Evolutionary conservation across 139 green algal species (phyloP), one percentile per base, ranked within the genome.

Genomic region (Yamagishiella unicocca): DNA sequence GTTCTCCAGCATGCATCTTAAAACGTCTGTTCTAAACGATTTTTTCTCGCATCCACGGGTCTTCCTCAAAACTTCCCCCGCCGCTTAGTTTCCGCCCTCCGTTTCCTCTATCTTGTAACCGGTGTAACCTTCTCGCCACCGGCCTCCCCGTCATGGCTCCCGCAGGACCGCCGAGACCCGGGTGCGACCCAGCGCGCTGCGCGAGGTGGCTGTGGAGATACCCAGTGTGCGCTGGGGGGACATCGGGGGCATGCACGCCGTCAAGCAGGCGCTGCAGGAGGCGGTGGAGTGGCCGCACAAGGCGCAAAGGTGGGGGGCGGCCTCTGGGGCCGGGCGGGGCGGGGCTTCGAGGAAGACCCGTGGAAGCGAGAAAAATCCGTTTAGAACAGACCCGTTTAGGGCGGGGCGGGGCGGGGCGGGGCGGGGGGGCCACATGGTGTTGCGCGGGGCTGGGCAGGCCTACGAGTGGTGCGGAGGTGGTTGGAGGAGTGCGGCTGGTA

Each of bases 211-310:
- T 2, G 83, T 96, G 22, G 93, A 96, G 55, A 78, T 95, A n/a
- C 93, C 93, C 0, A 45, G 88, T 35, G 90, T 94, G 55, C 38
- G 61, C 27, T 89, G 84, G 72, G 29, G 10, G 55, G 74, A 89
- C 75, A 92, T 98, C 29, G 96, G 96, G 3, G 96, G 96, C 22
- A 83, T 97, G 27, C 68, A 90, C 10, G 87, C 86, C 0, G 90
- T 97, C 35, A 98, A 98, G 88, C 83, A 91, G 71, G 90, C 90
- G 45, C 87, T 98, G 37, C 67, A 25, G 85, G 95, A 98, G 83
- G 94, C 93, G 27, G 92, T 97, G 40, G 93, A 92, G 50, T 95
- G 93, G 93, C 93, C 93, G 46, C 84, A 89, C 42, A 46, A 46
- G n/a, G 75, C 76, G 40, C 27, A 43, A 46, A 55, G 45, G 81